phyloP scores from a whole-genome alignment of 768 basidiomycete genomes.

The Rhodocollybia butyracea region DNA sequence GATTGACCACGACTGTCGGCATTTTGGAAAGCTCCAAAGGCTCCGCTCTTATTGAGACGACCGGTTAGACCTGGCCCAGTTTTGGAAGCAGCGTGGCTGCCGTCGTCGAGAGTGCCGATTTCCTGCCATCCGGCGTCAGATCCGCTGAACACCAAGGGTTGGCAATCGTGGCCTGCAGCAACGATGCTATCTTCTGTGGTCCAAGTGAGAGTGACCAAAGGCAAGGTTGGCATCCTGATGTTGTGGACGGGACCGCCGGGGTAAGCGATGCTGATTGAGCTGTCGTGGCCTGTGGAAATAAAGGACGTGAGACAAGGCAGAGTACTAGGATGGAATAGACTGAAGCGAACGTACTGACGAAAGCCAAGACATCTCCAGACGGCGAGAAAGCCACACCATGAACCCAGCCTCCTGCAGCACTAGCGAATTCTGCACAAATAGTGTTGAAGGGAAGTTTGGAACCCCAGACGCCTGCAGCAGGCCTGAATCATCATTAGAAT shows the following conservation, averaged over 20 bases:
- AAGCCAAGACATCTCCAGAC: constrained; percentile 91
- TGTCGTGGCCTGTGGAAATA: constrained; percentile 76
- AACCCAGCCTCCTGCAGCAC: constrained; percentile 94
- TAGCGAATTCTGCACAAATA: constrained; percentile 89
- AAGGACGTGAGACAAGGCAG: neutral
- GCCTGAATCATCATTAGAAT: constrained; percentile 43
- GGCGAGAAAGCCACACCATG: constrained; percentile 96
- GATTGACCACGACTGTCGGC: constrained; percentile 78
- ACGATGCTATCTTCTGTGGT: constrained; percentile 78
- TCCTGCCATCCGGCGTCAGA: constrained; percentile 74
- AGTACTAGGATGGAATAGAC: too few species aligned
- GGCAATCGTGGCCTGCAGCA: constrained; percentile 97
- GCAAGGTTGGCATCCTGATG: constrained; percentile 75
- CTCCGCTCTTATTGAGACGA: constrained; percentile 86
- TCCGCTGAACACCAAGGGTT: constrained; percentile 85
- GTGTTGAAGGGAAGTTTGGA: constrained; percentile 98
- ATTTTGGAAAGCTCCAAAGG: constrained; percentile 91
- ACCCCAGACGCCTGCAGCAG: constrained; percentile 91
- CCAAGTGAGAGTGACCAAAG: constrained; percentile 84
- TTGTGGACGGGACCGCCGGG: constrained; percentile 75
- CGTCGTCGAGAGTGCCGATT: constrained; percentile 82
- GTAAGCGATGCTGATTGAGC: constrained; percentile 89
- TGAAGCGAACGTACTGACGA: constrained; percentile 85
- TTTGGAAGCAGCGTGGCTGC: constrained; percentile 57
- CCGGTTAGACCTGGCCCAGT: constrained; percentile 48